Evolutionary conservation across 225 moss, liverwort and hornwort genomes (phyloP).

Genomic region (Sphagnum contortum): DNA sequence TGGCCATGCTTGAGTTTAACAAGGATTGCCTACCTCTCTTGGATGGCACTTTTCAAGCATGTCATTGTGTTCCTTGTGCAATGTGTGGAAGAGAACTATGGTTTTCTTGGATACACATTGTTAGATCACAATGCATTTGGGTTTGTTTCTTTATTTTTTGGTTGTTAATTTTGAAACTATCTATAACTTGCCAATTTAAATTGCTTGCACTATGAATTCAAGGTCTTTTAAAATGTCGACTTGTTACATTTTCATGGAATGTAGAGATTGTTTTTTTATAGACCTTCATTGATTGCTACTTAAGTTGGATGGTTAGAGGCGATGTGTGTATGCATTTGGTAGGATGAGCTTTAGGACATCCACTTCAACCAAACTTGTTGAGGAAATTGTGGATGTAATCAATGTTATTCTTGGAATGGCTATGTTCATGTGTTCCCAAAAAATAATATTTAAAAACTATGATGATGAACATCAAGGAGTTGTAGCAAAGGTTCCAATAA

Average conservation of each 20-base stretch:
- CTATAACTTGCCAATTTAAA: too few species aligned
- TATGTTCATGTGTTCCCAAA: slow-evolving; percentile 6
- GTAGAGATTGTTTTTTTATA: too few species aligned
- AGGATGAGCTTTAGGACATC: too few species aligned
- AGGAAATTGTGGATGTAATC: too few species aligned
- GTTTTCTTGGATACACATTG: slow-evolving; percentile 58
- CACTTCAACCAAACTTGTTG: too few species aligned
- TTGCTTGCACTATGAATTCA: too few species aligned
- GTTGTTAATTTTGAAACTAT: too few species aligned
- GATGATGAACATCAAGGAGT: slow-evolving; percentile 24
- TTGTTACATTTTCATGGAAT: too few species aligned
- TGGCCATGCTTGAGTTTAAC: slow-evolving; percentile 63
- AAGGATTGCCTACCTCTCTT: slow-evolving; percentile 37
- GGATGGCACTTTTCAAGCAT: slow-evolving; percentile 80
- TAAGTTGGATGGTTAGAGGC: too few species aligned
- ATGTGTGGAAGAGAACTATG: slow-evolving; percentile 89
- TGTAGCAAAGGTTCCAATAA: not conserved
- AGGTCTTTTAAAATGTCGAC: too few species aligned
- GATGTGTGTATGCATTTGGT: too few species aligned
- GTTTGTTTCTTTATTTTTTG: slow-evolving; percentile 1
- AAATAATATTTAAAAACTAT: slow-evolving; percentile 6
- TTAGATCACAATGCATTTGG: slow-evolving; percentile 58
- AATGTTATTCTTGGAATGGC: not conserved
- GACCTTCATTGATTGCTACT: too few species aligned
- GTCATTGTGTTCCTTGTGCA: slow-evolving; percentile 77